phyloP scores from a whole-genome alignment of 2,329 filamentous ascomycete species.

The Ustilaginoidea virens region DNA sequence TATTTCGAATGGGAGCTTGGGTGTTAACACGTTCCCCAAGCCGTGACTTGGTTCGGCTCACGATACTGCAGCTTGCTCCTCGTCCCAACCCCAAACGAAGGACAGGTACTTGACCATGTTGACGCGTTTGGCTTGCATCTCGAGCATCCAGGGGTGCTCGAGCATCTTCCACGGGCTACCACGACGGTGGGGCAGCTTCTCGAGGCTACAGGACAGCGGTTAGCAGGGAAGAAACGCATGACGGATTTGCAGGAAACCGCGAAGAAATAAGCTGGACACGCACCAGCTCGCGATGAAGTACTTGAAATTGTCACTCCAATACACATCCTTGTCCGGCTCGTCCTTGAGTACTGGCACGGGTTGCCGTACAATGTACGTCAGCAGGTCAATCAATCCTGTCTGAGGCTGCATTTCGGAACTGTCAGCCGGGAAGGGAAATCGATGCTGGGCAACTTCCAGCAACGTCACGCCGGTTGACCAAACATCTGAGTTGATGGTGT shows the following conservation, averaged over 20 bases:
- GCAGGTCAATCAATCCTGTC: slow-evolving; percentile 81
- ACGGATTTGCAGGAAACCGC: too few relatives aligned
- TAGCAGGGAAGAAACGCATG: not conserved
- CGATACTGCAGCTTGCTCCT: slow-evolving; percentile 16
- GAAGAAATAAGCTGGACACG: too few relatives aligned
- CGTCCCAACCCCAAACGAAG: slow-evolving; percentile 95
- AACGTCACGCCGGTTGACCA: slow-evolving; percentile 96
- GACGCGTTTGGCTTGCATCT: slow-evolving; percentile 90
- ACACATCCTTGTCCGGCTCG: slow-evolving; percentile 75
- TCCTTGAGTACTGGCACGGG: slow-evolving; percentile 92
- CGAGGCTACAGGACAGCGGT: slow-evolving; percentile 44
- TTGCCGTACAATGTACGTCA: slow-evolving; percentile 95
- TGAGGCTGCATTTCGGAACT: slow-evolving; percentile 90
- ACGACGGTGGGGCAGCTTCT: slow-evolving; percentile 77
- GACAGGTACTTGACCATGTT: slow-evolving; percentile 92
- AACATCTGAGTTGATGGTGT: slow-evolving; percentile 96
- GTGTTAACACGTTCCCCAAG: too few relatives aligned
- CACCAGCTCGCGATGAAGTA: slow-evolving; percentile 99
- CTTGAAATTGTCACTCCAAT: slow-evolving; percentile 96
- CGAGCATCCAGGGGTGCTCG: slow-evolving; percentile 96
- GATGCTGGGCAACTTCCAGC: slow-evolving; percentile 97
- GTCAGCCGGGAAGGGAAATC: slow-evolving; percentile 95
- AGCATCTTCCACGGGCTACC: slow-evolving; percentile 98
- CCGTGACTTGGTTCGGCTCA: too few relatives aligned
- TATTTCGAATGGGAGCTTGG: too few relatives aligned